Base-by-base conservation (phyloP, 257 asterid genomes). In the Nicotiana tabacum region DNA sequence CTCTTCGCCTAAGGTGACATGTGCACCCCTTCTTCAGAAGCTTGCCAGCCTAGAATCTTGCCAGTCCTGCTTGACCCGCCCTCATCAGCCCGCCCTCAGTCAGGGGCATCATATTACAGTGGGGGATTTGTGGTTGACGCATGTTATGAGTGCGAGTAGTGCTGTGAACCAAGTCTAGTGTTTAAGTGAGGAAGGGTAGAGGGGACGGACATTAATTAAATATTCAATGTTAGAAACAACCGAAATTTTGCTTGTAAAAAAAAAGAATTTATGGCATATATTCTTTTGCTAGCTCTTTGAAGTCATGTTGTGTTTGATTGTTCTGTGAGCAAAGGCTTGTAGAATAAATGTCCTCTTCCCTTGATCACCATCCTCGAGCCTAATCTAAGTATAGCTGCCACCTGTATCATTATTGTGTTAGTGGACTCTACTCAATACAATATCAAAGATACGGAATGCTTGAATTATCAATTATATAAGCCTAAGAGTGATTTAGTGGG, bases 381-480 rank as follows among this genome's bases (percentile, higher is more conserved):
- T 66, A 85, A 67, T 74, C 67, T 1, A 70, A 65, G 84, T 72
- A 74, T 69, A 67, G 66, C 79, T 83, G 84, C 79, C 88, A 80
- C 82, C 58, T 86, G 72, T 80, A 82, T 65, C 27, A 43, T 61
- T 85, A 83, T 85, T 43, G 51, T 82, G 82, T 82, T 80, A 77
- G 29, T 81, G 84, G 85, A 82, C 83, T 79, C 61, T 61, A 61
- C 80, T 51, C 82, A 69, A 77, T 51, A 81, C 85, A 80, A 79
- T 76, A 78, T 65, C 77, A 74, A 77, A 60, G 88, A 78, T 87
- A 80, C 64, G 87, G 88, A 24, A 60, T 83, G 53, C 80, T n/a
- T 11, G 37, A 79, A 37, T 79, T 58, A 16, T 35, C 74, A 39
- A 70, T 29, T 37, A 58, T 11, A 43, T 3, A 11, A 48, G 17